These are phyloP conservation scores for Phytophthora cryptogea DNA, from an alignment of 352 stramenopile species.

Conservation along the genomic window DNA sequence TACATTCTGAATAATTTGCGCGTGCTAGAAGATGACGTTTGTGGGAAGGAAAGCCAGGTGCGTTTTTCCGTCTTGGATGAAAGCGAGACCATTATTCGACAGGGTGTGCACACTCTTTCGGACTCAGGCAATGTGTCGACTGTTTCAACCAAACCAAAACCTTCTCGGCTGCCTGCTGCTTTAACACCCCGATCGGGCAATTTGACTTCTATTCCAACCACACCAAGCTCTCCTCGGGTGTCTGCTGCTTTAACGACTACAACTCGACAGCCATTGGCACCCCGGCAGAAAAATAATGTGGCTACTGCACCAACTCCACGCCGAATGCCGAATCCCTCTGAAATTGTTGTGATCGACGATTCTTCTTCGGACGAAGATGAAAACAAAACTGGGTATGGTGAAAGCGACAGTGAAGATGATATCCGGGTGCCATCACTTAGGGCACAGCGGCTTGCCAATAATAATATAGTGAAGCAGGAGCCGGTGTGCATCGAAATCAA, in stretches of 20 bases:
- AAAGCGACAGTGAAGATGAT: constrained; percentile 20
- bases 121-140: constrained; percentile 21
- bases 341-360: constrained; percentile 36
- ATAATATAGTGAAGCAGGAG: constrained; percentile 11
- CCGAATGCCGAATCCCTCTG: constrained; percentile 5
- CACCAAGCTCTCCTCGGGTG: no score
- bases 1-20: constrained; percentile 48
- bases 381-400: constrained; percentile 1
- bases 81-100: constrained; percentile 29
- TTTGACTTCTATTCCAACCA: no score
- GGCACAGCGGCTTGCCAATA: background rate
- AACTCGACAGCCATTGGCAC: background rate
- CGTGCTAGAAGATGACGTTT: constrained; percentile 28
- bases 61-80: constrained; percentile 41
- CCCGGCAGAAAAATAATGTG: background rate
- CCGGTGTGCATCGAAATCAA: constrained; percentile 22
- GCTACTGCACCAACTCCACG: background rate
- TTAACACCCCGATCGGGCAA: no score
- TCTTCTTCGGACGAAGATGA: constrained; percentile 23
- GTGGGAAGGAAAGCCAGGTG: constrained; percentile 38
- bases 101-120: constrained; percentile 34
- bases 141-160: constrained; percentile 7
- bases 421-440: constrained; percentile 4
- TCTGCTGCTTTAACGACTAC: background rate
- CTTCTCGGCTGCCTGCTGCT: background rate